Evolutionary conservation across 148 eudicot genomes (phyloP), one percentile per base, ranked within the genome.

Genomic region (Gaultheria prostrata): DNA sequence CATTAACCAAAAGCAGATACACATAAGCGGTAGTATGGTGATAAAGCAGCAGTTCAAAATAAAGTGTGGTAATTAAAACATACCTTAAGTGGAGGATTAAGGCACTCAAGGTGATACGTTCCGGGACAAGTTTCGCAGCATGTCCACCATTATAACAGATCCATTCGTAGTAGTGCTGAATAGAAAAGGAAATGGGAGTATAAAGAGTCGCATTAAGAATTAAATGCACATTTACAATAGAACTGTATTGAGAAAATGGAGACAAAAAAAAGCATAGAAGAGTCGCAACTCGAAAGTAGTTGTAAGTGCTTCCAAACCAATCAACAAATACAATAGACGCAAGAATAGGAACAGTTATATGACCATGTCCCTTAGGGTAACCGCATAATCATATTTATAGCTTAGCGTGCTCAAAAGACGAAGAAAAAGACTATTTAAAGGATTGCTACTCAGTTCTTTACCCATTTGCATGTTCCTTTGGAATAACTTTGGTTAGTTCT

Each of bases 51-150:
- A n/a, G n/a, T n/a, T n/a, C n/a, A n/a, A n/a, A n/a, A n/a, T n/a
- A n/a, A n/a, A n/a, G n/a, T n/a, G n/a, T n/a, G n/a, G n/a, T n/a
- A n/a, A n/a, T n/a, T 10, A 65, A 80, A 78, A 79, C 80, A 81
- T 87, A 93, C 98, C 98, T 95, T 86, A 80, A 95, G 93, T n/a
- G 98, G 98, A 81, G 98, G 98, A 76, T 94, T 92, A 83, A 95
- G 93, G 92, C 98, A 95, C 82, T 93, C 88, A 83, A 94, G 87
- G 89, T 95, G 98, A 89, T 95, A 95, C 21, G 93, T 93, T 76
- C 94, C 87, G 76, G 97, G 97, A 90, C 98, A 95, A 82, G 86
- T 86, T 80, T 95, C 98, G 79, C 98, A 95, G 84, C 98, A 94
- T 90, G 84, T 79, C 98, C 98, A 84, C 98, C 95, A 88, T 92